Conservation (phyloP, 495 filamentous ascomycete genomes). For the Talaromyces stipitatus region DNA sequence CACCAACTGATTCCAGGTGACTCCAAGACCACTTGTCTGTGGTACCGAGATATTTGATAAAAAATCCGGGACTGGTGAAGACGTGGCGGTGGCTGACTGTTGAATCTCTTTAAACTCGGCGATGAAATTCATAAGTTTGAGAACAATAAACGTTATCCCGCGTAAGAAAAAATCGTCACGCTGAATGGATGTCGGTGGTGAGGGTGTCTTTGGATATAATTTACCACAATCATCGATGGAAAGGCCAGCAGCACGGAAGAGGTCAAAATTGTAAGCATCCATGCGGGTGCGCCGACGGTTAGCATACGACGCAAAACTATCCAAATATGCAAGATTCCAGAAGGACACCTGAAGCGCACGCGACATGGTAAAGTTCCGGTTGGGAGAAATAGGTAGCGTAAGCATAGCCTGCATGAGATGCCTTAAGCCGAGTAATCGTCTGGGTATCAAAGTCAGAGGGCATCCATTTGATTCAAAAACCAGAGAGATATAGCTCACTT, state of each 20-base stretch:
- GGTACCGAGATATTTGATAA: conserved; percentile 17
- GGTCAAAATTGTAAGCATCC: conserved; percentile 18
- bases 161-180: conserved; percentile 31
- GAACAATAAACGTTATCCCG: conserved; percentile 26
- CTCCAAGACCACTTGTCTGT: conserved; percentile 30
- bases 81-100: background rate
- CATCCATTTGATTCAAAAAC: conserved; percentile 1
- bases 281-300: conserved; percentile 26
- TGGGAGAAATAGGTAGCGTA: background rate
- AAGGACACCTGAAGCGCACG: conserved; percentile 29
- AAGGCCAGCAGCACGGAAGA: conserved; percentile 33
- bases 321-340: conserved; percentile 35
- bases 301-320: conserved; percentile 32
- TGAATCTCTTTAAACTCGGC: conserved; percentile 27
- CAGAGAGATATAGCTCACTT: conserved; percentile 15
- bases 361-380: conserved; percentile 12
- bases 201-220: conserved; percentile 5
- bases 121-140: conserved; percentile 34
- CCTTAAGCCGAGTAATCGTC: conserved; percentile 25
- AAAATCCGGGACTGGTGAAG: background rate
- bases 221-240: conserved; percentile 22
- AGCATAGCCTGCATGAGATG: conserved; percentile 20
- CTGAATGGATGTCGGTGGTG: background rate
- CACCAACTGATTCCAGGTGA: conserved; percentile 28
- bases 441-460: conserved; percentile 3